A percentile compares a stretch with the other conserved stretches of the same genome.
These are phyloP conservation scores for Mycoemilia scoparia DNA, from an alignment of 192 early-diverging fungal species.

Conservation along the genomic window DNA sequence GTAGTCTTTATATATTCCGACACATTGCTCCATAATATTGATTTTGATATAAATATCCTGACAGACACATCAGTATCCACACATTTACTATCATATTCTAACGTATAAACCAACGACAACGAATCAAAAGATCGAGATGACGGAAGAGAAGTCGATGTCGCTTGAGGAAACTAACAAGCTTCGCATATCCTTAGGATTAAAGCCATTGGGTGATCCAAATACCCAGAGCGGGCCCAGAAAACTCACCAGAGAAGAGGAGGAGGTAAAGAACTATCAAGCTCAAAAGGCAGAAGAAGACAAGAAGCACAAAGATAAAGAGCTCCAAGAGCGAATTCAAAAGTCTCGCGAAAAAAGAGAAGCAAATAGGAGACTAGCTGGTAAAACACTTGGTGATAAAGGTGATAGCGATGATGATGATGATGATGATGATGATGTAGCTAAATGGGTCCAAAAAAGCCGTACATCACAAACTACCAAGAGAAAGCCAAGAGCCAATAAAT, in stretches of 20 bases:
- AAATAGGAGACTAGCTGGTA: conserved; percentile 26
- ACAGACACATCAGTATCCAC: too few relatives aligned
- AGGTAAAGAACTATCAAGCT: conserved; percentile 38
- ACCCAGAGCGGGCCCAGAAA: conserved; percentile 10
- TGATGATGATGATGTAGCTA: conserved; percentile 37
- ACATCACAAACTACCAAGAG: conserved; percentile 32
- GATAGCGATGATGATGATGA: conserved; percentile 34
- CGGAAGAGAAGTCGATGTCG: neutral
- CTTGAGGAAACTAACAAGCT: conserved; percentile 5
- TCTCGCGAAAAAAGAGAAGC: conserved; percentile 25
- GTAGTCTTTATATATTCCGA: too few relatives aligned
- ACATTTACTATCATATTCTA: too few relatives aligned
- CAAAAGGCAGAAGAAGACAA: conserved; percentile 32
- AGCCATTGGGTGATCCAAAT: conserved; percentile 20
- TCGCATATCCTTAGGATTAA: conserved; percentile 32
- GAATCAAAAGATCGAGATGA: too few relatives aligned
- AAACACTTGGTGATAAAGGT: conserved; percentile 30
- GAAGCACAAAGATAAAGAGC: conserved; percentile 26
- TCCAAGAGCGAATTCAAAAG: conserved; percentile 36
- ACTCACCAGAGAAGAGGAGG: conserved; percentile 14
- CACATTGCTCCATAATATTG: too few relatives aligned
- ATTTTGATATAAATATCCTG: too few relatives aligned
- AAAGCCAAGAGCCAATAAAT: conserved; percentile 20
- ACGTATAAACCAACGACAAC: too few relatives aligned
- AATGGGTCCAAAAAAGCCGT: conserved; percentile 46